Evolutionary conservation across 164 flowering plant genomes (phyloP), one percentile per base, ranked within the genome.

Genomic region (Litsea cubeba): DNA sequence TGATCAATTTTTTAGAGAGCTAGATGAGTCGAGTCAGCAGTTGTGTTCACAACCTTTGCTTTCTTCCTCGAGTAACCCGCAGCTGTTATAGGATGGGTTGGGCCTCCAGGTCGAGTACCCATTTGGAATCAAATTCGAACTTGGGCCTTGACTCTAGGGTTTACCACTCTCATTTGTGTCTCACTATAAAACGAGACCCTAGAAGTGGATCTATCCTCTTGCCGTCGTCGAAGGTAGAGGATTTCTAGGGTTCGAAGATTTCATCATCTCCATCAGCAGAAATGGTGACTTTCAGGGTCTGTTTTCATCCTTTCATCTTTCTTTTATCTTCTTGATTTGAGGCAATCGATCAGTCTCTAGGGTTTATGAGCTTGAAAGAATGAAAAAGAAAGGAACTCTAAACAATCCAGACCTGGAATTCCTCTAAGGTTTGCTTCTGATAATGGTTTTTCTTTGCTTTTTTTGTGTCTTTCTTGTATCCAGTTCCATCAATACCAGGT

Each of bases 401-500:
- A 51, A 12, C 4, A 51, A 54, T 20, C 60, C 60, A 54, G 60
- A 54, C 14, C 22, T 65, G 14, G 69, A 14, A 5, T 26, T 26
- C 46, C 15, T 26, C 46, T 30, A 26, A 20, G 69, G 46, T 26
- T 65, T 30, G 26, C 12, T 12, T 24, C 20, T 30, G 18, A 24
- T 17, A 22, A 12, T 15, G 30, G 28, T 20, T 25, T 28, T 65
- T 10, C 23, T 20, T 26, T 18, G 69, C 10, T 26, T 1, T 2
- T 30, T 3, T 2, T 28, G 3, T 30, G 15, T 14, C 46, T 17
- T 62, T 49, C 12, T 23, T 26, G 62, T 25, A 12, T 26, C 62
- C 76, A 78, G 80, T 78, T 78, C 58, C 80, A 81, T 71, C 80
- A 75, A 69, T 81, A 78, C 69, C 83, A 81, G 73, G 83, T 81